Percentiles rank a stretch among this genome's conserved stretches.
phyloP scores from a whole-genome alignment of 495 filamentous ascomycete genomes.

The Aspergillus diversus region DNA sequence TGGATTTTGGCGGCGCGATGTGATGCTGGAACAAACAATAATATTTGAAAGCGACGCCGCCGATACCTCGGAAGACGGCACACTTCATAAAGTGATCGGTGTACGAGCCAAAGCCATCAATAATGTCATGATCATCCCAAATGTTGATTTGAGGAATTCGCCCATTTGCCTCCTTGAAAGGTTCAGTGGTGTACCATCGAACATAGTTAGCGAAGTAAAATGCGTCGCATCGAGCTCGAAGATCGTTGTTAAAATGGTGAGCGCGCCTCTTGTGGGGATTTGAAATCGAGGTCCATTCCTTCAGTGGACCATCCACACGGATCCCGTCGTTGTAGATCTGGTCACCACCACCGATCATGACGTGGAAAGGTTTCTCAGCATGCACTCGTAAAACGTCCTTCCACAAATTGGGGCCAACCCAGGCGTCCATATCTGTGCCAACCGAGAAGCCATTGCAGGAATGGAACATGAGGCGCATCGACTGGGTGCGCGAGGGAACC shows the following conservation, averaged over 20 bases:
- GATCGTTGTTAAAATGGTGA: constrained; percentile 71
- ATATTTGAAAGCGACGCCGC: constrained; percentile 84
- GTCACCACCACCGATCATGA: constrained; percentile 95
- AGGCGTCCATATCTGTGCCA: constrained; percentile 84
- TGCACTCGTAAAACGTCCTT: constrained; percentile 82
- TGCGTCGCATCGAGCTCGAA: constrained; percentile 79
- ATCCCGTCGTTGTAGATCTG: constrained; percentile 96
- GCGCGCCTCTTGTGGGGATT: constrained; percentile 83
- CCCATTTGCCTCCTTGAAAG: constrained; percentile 81
- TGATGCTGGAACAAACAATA: constrained; percentile 97
- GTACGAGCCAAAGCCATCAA: constrained; percentile 92
- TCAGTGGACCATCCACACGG: constrained; percentile 77
- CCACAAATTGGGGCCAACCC: constrained; percentile 83
- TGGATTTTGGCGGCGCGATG: constrained; percentile 76
- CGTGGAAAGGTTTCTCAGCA: constrained; percentile 76
- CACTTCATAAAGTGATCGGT: constrained; percentile 93
- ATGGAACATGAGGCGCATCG: constrained; percentile 95
- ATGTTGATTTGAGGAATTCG: constrained; percentile 92
- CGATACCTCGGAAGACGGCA: constrained; percentile 87
- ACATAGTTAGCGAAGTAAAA: constrained; percentile 93
- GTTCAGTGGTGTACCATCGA: constrained; percentile 80
- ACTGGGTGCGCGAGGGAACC: constrained; percentile 76
- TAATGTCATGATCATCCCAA: constrained; percentile 94
- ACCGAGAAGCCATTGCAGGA: constrained; percentile 97
- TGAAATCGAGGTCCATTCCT: constrained; percentile 74